A percentile compares a stretch with the other conserved stretches of the same genome.
Evolutionary conservation across 495 filamentous ascomycete species (phyloP).

Genomic region (Lentithecium fluviatile): DNA sequence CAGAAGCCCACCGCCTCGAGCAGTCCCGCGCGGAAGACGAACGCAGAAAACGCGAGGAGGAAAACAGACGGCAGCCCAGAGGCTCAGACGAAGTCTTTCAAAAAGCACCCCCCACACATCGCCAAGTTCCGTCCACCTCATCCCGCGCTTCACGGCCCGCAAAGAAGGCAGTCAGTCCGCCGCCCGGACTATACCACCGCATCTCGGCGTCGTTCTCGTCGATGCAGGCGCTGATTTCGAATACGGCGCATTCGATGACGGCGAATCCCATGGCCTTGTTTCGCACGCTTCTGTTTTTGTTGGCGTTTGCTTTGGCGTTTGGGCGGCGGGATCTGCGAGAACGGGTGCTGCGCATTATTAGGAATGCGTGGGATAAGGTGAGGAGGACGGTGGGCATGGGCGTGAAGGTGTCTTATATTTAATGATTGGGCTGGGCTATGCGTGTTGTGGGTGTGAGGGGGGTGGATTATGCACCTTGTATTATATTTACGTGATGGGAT

Average conservation of each 20-base stretch:
- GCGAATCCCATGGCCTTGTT: slow-evolving; percentile 73
- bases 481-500: too few species aligned
- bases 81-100: slow-evolving; percentile 32
- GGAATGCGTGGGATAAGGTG: slow-evolving; percentile 77
- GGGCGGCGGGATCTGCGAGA: slow-evolving; percentile 74
- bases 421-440: too few species aligned
- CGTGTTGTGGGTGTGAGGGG: too few species aligned
- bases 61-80: slow-evolving; percentile 34
- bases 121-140: slow-evolving; percentile 34
- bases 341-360: slow-evolving; percentile 64
- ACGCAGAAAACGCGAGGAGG: slow-evolving; percentile 42
- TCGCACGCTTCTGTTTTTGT: slow-evolving; percentile 73
- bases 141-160: slow-evolving; percentile 33
- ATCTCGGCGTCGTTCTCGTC: slow-evolving; percentile 53
- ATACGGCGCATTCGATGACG: slow-evolving; percentile 61
- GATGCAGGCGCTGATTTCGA: slow-evolving; percentile 60
- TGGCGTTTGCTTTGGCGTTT: slow-evolving; percentile 76
- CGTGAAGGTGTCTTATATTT: slow-evolving; percentile 97
- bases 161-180: slow-evolving; percentile 44
- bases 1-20: slow-evolving; percentile 57
- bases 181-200: slow-evolving; percentile 48
- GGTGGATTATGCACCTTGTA: too few species aligned
- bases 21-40: slow-evolving; percentile 63
- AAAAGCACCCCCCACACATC: slow-evolving; percentile 14
- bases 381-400: slow-evolving; percentile 90